Conservation (phyloP, 441 rosid genomes). For the Gossypium laxum region DNA sequence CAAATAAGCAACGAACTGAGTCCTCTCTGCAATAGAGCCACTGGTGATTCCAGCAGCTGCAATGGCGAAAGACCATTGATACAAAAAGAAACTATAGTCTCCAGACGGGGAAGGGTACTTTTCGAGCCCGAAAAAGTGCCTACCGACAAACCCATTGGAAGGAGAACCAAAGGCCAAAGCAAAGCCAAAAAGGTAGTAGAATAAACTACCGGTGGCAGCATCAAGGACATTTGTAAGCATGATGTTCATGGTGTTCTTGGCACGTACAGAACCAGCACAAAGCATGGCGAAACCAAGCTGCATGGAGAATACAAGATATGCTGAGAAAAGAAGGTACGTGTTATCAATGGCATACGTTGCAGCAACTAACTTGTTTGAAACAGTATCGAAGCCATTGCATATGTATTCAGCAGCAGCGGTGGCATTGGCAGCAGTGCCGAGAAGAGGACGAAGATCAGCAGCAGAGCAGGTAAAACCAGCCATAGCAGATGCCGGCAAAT, state of each 20-base stretch:
- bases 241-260: slow-evolving; percentile 26
- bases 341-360: slow-evolving; percentile 31
- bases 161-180: slow-evolving; percentile 39
- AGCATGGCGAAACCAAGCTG: slow-evolving; percentile 50
- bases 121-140: slow-evolving; percentile 32
- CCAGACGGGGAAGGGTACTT: slow-evolving; percentile 20
- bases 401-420: slow-evolving; percentile 26
- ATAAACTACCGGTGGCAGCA: slow-evolving; percentile 39
- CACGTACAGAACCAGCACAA: slow-evolving; percentile 42
- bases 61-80: slow-evolving; percentile 42
- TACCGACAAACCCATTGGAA: slow-evolving; percentile 38
- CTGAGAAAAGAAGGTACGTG: slow-evolving; percentile 34
- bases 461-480: slow-evolving; percentile 24
- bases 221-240: slow-evolving; percentile 52
- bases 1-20: slow-evolving; percentile 35
- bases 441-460: slow-evolving; percentile 19
- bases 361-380: slow-evolving; percentile 25
- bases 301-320: slow-evolving; percentile 44
- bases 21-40: slow-evolving; percentile 43
- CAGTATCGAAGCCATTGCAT: slow-evolving; percentile 24
- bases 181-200: slow-evolving; percentile 37
- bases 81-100: slow-evolving; percentile 33
- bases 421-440: slow-evolving; percentile 19
- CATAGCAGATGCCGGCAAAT: background rate
- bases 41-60: slow-evolving; percentile 44